Base-by-base conservation (phyloP, 2,329 filamentous ascomycete genomes). In the Amauroascus verrucosus region DNA sequence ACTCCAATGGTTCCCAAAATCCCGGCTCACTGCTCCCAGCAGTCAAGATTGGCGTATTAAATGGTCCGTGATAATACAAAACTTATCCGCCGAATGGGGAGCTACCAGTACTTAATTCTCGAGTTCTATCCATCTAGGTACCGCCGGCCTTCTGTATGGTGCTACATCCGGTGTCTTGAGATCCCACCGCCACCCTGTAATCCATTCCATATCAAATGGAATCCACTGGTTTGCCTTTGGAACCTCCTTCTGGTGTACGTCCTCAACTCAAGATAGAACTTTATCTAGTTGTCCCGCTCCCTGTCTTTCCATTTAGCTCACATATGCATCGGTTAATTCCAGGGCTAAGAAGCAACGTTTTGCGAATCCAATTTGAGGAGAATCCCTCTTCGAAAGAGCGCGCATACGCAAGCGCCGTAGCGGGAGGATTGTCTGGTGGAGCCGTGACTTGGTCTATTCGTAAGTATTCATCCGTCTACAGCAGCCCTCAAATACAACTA, bases 191-290 rank as follows among this genome's bases (percentile, higher is more conserved):
- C 83, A 86, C 3, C 76, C 79, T 3, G 66, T 81, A 1, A 69
- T 91, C 6, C 91, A 88, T 70, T 84, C 87, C 0, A 61, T 84
- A 11, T 77, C 83, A 35, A 83, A 84, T 20, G 85, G 87, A 16
- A 74, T 87, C 38, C 88, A 95, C 70, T 95, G 87, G 80, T 88
- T 88, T 68, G 77, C 80, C 40, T 77, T 94, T 37, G 88, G 88
- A 33, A 81, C 79, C 45, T 85, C 81, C 14, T 96, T 84, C 65
- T 91, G 83, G 77, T 83, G 85, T 83, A 74, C 63, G 80, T 70
- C 40, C 14, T 20, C 26, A 26, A 30, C 18, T 38, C 11, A 51
- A 32, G 8, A 7, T 14, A 9, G 47, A 9, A 18, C n/a, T n/a
- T n/a, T n/a, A n/a, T n/a, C n/a, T n/a, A n/a, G n/a, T n/a, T n/a